phyloP scores from a whole-genome alignment of 805 yeast species.

The Nakazawaea ernobii region DNA sequence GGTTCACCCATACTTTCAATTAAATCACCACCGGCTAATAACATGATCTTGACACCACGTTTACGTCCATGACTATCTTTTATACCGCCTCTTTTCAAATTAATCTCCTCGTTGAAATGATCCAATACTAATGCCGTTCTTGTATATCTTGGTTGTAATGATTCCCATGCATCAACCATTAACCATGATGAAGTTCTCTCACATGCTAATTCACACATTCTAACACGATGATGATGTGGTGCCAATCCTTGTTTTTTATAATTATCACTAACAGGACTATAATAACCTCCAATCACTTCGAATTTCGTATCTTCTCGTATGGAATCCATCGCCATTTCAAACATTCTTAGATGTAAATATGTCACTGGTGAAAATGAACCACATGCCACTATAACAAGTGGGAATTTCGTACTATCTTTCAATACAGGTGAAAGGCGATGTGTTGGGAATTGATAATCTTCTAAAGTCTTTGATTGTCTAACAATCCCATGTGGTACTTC shows the following conservation, averaged over 20 bases:
- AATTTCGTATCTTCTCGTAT: conserved; percentile 87
- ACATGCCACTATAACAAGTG: conserved; percentile 93
- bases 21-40: conserved; percentile 95
- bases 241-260: conserved; percentile 93
- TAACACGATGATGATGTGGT: conserved; percentile 78
- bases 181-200: conserved; percentile 96
- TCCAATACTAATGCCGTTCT: conserved; percentile 94
- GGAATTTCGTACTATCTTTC: conserved; percentile 71
- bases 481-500: conserved; percentile 94
- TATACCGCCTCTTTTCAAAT: conserved; percentile 85
- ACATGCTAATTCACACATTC: conserved; percentile 98
- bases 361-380: conserved; percentile 97
- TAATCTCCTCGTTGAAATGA: conserved; percentile 93
- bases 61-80: conserved; percentile 48
- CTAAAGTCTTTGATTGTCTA: conserved; percentile 73
- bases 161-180: conserved; percentile 99
- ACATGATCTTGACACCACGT: conserved; percentile 90
- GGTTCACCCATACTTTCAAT: conserved; percentile 99
- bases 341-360: conserved; percentile 91
- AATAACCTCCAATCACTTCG: conserved; percentile 95
- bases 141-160: conserved; percentile 83
- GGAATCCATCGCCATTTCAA: conserved; percentile 96
- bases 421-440: conserved; percentile 74
- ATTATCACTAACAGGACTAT: conserved; percentile 90
- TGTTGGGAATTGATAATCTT: conserved; percentile 75